phyloP scores from a whole-genome alignment of 352 stramenopile species.

The Blastocystis sp. region DNA sequence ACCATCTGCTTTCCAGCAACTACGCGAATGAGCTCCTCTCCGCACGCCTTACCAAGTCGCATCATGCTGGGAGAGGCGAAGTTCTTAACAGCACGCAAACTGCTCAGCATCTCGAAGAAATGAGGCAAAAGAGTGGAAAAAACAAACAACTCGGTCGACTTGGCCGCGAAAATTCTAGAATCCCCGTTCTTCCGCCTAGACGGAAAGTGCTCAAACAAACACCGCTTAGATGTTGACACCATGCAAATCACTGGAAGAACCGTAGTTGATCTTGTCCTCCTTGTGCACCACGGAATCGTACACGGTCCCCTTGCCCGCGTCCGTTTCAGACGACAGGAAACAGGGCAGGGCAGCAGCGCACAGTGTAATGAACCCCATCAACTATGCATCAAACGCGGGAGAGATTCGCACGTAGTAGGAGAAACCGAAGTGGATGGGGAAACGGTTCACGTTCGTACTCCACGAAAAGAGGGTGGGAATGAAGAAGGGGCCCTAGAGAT shows the following conservation, averaged over 20 bases:
- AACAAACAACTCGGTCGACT: neutral
- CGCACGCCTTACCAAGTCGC: neutral
- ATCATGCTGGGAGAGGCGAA: constrained; percentile 15
- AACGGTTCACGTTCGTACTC: constrained; percentile 42
- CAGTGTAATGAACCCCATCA: constrained; percentile 8
- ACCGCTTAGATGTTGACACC: neutral
- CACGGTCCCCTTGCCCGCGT: constrained; percentile 32
- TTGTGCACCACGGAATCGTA: constrained; percentile 12
- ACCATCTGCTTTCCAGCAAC: constrained; percentile 11
- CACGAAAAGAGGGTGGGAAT: constrained; percentile 57
- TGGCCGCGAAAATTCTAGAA: neutral
- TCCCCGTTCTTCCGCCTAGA: constrained; percentile 1
- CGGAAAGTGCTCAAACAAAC: neutral
- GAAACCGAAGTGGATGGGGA: constrained; percentile 64
- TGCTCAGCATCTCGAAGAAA: constrained; percentile 30
- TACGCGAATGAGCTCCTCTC: neutral
- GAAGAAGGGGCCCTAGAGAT: constrained; percentile 55
- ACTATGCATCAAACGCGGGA: neutral
- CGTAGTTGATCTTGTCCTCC: neutral
- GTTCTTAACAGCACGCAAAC: constrained; percentile 53
- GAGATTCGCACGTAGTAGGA: constrained; percentile 34
- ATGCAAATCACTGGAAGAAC: neutral
- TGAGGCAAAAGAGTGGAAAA: neutral
- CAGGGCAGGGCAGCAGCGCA: neutral
- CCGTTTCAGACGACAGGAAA: constrained; percentile 7